Percentiles rank a stretch among this genome's conserved stretches.
These are phyloP conservation scores for Fraxinus latifolia DNA, from an alignment of 305 asterid genomes.

Conservation along the genomic window DNA sequence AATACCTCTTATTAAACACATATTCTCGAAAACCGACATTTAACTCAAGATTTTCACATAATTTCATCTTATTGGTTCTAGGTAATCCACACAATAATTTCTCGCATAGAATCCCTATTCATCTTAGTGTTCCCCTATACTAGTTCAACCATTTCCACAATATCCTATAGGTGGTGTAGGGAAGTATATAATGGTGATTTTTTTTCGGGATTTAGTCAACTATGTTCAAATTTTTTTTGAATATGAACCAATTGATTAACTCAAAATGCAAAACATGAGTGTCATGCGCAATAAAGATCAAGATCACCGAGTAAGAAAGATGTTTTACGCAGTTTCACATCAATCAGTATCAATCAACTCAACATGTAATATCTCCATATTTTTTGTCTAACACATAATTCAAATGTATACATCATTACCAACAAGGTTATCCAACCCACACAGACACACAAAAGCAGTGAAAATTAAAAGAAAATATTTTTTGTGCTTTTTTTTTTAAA, in stretches of 20 bases:
- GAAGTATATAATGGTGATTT: neutral
- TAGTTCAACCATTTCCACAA: neutral
- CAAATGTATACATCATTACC: neutral
- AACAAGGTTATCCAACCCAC: neutral
- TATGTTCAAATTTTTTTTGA: neutral
- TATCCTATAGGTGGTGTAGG: neutral
- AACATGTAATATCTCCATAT: neutral
- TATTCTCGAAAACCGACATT: neutral
- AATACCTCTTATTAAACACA: neutral
- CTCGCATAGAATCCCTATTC: neutral
- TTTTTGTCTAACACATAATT: too few species aligned
- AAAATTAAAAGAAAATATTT: too few species aligned
- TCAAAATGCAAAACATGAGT: neutral
- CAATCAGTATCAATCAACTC: neutral
- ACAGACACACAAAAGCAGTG: neutral
- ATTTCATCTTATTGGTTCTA: neutral
- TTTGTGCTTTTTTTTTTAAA: too few species aligned
- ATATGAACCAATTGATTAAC: neutral
- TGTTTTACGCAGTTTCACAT: neutral
- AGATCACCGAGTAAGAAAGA: too few species aligned
- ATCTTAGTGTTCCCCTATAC: neutral
- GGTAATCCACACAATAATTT: neutral
- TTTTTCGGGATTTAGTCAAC: neutral
- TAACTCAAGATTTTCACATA: neutral
- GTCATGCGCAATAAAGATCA: neutral